phyloP scores from a whole-genome alignment of 192 early-diverging fungal genomes.

The Cladochytrium replicatum region DNA sequence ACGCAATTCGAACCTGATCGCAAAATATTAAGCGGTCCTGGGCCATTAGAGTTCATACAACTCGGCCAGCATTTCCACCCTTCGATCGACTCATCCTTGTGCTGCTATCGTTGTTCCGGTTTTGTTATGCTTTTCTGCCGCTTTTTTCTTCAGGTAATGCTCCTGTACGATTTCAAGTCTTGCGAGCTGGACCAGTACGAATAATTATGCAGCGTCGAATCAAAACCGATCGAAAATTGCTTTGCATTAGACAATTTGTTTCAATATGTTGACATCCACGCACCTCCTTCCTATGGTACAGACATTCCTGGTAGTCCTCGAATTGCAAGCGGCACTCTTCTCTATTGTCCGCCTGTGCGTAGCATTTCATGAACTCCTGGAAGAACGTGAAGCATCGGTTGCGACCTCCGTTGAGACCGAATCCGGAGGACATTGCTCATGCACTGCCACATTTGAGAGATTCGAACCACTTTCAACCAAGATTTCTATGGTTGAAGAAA shows the following conservation, averaged over 20 bases:
- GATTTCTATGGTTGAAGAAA: no score
- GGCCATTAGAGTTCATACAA: no score
- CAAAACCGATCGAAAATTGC: not conserved
- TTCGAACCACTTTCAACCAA: no score
- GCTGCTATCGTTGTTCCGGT: no score
- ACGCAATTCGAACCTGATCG: no score
- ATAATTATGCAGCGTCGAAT: not conserved
- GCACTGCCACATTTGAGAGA: no score
- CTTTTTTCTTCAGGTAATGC: constrained; percentile 10
- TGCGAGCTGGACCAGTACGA: constrained; percentile 4
- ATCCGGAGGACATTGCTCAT: constrained; percentile 50
- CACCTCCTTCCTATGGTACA: constrained; percentile 94
- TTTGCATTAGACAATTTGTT: not conserved
- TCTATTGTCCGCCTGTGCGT: constrained; percentile 65
- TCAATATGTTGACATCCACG: constrained; percentile 13
- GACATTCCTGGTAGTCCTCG: constrained; percentile 95
- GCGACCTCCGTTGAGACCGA: constrained; percentile 61
- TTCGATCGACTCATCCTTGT: no score
- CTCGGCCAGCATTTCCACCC: no score
- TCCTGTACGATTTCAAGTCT: constrained; percentile 18
- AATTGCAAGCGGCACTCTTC: constrained; percentile 66
- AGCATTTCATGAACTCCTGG: constrained; percentile 95
- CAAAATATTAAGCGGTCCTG: no score
- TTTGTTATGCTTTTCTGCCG: constrained; percentile 9
- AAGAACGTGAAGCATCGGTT: constrained; percentile 94